A percentile compares a stretch with the other conserved stretches of the same genome.
Conservation (phyloP, 176 grass and related monocot species). For the Phragmites australis region DNA sequence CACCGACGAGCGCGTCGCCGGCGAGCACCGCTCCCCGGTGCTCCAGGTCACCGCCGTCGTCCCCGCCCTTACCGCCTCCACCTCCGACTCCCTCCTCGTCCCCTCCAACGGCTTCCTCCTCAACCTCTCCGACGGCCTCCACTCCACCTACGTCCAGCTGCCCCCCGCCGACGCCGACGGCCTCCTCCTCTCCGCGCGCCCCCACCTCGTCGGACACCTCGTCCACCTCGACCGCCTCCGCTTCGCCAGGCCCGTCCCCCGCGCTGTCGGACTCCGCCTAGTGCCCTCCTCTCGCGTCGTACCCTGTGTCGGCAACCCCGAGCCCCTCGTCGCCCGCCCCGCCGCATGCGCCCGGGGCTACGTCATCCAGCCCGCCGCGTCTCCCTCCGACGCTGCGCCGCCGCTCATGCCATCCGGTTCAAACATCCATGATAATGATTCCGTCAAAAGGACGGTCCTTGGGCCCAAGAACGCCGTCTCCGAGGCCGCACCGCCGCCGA, state of each 20-base stretch:
- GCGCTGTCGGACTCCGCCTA: slow-evolving; percentile 69
- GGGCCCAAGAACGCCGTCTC: slow-evolving; percentile 54
- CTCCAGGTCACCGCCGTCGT: slow-evolving; percentile 86
- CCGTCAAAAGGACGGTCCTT: slow-evolving; percentile 40
- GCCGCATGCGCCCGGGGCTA: slow-evolving; percentile 46
- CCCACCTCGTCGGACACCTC: slow-evolving; percentile 78
- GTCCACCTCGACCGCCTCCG: slow-evolving; percentile 84
- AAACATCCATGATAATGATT: neutral
- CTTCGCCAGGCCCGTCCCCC: slow-evolving; percentile 68
- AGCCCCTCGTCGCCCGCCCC: slow-evolving; percentile 63
- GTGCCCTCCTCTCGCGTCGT: slow-evolving; percentile 54
- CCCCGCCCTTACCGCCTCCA: slow-evolving; percentile 75
- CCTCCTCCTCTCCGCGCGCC: slow-evolving; percentile 61
- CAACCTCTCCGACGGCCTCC: slow-evolving; percentile 77
- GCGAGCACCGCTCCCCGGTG: slow-evolving; percentile 76
- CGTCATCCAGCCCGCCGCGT: slow-evolving; percentile 63
- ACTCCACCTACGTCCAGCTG: slow-evolving; percentile 86
- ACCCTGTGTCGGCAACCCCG: slow-evolving; percentile 48
- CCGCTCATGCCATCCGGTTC: slow-evolving; percentile 50
- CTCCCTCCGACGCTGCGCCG: slow-evolving; percentile 51
- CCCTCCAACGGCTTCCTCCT: slow-evolving; percentile 82
- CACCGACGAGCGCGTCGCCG: slow-evolving; percentile 56
- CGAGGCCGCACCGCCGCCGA: neutral
- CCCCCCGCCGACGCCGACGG: slow-evolving; percentile 63
- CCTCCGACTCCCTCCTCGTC: slow-evolving; percentile 72